phyloP scores from a whole-genome alignment of 2,329 filamentous ascomycete species.

The Apiospora kogelbergensis region DNA sequence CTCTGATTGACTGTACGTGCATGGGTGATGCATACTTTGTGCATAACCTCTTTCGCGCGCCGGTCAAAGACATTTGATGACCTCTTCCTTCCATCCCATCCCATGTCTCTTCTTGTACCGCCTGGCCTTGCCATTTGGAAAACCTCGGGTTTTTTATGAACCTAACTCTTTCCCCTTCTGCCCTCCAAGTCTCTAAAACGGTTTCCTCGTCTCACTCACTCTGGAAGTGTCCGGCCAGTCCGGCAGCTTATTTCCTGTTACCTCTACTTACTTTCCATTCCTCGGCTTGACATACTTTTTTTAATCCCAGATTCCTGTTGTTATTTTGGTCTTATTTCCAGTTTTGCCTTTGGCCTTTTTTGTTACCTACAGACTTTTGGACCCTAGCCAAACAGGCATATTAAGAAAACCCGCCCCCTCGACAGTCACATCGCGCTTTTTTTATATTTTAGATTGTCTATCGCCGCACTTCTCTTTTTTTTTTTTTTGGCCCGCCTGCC shows the following conservation, averaged over 20 bases:
- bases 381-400: background rate
- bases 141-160: constrained; percentile 5
- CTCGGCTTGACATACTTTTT: constrained; percentile 3
- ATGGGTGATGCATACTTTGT: constrained; percentile 7
- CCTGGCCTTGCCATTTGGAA: background rate
- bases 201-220: constrained; percentile 10
- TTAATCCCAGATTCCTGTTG: background rate
- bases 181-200: background rate
- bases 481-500: background rate
- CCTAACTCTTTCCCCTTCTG: constrained; percentile 2
- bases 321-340: background rate
- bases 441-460: background rate
- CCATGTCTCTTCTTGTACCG: background rate
- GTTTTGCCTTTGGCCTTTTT: background rate
- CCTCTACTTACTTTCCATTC: background rate
- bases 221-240: constrained; percentile 10
- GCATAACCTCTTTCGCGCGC: background rate
- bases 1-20: constrained; percentile 3
- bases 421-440: constrained; percentile 6
- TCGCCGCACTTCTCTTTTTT: constrained; percentile 2
- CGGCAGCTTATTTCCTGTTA: constrained; percentile 6
- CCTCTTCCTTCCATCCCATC: constrained; percentile 6
- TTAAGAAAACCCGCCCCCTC: constrained; percentile 5
- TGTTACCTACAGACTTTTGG: background rate
- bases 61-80: background rate